phyloP scores from a whole-genome alignment of 2,329 filamentous ascomycete species.

The Ceratocystis ficicola region DNA sequence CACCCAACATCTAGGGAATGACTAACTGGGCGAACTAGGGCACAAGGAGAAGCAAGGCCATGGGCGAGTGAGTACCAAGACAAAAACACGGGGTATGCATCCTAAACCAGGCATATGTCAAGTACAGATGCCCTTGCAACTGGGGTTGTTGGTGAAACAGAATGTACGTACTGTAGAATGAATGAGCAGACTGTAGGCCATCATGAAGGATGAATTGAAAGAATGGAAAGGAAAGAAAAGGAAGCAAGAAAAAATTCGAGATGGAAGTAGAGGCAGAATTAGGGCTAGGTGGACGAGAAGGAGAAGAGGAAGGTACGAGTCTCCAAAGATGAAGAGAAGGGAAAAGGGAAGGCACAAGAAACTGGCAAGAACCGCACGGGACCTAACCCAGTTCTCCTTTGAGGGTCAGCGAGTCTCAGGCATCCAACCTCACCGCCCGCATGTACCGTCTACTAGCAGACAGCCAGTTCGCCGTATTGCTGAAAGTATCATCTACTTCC shows the following conservation, averaged over 20 bases:
- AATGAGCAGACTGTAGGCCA: background rate
- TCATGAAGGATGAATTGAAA: background rate
- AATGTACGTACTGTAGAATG: too few relatives aligned
- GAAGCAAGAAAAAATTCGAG: background rate
- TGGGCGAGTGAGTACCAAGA: too few relatives aligned
- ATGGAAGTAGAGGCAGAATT: background rate
- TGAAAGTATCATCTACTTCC: background rate
- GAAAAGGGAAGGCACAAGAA: too few relatives aligned
- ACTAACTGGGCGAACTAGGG: too few relatives aligned
- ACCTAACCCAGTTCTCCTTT: background rate
- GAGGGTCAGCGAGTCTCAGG: background rate
- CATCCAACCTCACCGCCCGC: background rate
- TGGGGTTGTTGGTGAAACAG: too few relatives aligned
- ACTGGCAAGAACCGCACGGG: too few relatives aligned
- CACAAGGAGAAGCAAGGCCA: too few relatives aligned
- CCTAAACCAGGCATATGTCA: too few relatives aligned
- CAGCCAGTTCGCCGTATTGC: background rate
- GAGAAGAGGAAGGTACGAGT: background rate
- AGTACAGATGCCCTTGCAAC: too few relatives aligned
- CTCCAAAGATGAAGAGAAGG: too few relatives aligned
- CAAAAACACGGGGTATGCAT: too few relatives aligned
- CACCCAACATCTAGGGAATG: background rate
- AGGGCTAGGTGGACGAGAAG: background rate
- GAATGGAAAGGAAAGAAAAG: background rate
- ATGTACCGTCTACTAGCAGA: background rate